Conservation (phyloP, 73 alveolate genomes). For the Paramecium bursaria region DNA sequence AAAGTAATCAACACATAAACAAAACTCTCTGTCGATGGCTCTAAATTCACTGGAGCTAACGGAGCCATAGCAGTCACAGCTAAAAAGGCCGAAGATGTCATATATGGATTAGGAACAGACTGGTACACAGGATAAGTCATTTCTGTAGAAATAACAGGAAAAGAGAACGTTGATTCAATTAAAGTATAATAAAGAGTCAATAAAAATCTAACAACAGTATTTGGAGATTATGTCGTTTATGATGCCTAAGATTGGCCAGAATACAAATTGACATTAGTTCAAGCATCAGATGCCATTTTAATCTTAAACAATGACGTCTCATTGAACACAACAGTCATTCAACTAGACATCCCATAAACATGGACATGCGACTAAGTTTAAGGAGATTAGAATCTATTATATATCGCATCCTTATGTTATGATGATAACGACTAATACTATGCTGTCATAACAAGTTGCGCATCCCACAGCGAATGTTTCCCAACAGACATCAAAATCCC, state of each 20-base stretch:
- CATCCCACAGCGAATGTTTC: conserved; percentile 15
- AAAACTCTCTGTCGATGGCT: background rate
- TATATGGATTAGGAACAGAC: background rate
- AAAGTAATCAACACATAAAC: conserved; percentile 34
- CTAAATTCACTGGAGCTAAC: background rate
- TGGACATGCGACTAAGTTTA: conserved; percentile 7
- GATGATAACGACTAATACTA: conserved; percentile 8
- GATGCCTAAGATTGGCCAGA: background rate
- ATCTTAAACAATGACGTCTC: too few relatives aligned
- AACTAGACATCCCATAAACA: too few relatives aligned
- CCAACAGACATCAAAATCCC: conserved; percentile 5
- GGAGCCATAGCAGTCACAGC: background rate
- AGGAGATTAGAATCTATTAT: background rate
- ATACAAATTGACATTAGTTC: too few relatives aligned
- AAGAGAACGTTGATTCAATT: background rate
- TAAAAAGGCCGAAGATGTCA: background rate
- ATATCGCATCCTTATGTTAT: background rate
- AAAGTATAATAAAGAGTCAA: background rate
- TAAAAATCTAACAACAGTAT: background rate
- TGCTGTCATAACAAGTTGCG: conserved; percentile 11
- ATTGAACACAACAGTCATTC: too few relatives aligned
- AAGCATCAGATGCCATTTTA: too few relatives aligned
- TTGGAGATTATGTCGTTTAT: background rate
- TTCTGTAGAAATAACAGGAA: background rate
- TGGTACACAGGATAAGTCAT: conserved; percentile 32